A percentile compares a stretch with the other conserved stretches of the same genome.
Conservation (phyloP, 371 early-diverging fungal species). For the Coemansia sp. region DNA sequence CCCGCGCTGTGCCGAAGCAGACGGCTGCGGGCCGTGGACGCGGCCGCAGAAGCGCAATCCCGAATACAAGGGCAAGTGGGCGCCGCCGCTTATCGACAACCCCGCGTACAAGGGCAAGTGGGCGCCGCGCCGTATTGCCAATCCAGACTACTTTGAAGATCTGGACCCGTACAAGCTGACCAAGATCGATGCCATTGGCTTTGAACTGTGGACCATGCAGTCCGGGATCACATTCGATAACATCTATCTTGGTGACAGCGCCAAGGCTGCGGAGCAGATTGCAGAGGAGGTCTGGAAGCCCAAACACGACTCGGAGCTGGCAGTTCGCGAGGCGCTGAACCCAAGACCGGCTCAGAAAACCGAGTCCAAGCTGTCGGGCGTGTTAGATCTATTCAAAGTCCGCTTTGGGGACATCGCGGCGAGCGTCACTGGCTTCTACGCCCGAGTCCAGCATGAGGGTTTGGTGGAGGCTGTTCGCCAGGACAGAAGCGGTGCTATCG, state of each 20-base stretch:
- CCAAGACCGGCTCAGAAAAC: constrained; percentile 23
- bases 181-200: constrained; percentile 81
- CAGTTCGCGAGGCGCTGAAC: constrained; percentile 30
- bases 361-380: constrained; percentile 9
- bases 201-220: constrained; percentile 98
- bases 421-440: constrained; percentile 26
- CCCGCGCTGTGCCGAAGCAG: constrained; percentile 70
- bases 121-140: constrained; percentile 85
- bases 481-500: constrained; percentile 34
- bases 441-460: constrained; percentile 8
- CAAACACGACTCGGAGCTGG: constrained; percentile 55
- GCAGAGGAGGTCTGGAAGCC: constrained; percentile 72
- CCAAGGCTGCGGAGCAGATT: constrained; percentile 61
- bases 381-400: constrained; percentile 22
- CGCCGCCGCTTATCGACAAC: constrained; percentile 82
- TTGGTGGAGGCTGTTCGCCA: constrained; percentile 23
- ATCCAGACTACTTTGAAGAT: constrained; percentile 91
- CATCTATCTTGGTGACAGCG: constrained; percentile 76
- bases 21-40: constrained; percentile 92
- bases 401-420: constrained; percentile 25
- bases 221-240: constrained; percentile 91
- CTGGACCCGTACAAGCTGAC: constrained; percentile 69
- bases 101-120: constrained; percentile 95
- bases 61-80: constrained; percentile 81
- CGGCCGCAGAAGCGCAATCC: constrained; percentile 87